Percentiles rank a stretch among this genome's conserved stretches.
Conservation (phyloP, 2,329 filamentous ascomycete species). For the Truncatella angustata region DNA sequence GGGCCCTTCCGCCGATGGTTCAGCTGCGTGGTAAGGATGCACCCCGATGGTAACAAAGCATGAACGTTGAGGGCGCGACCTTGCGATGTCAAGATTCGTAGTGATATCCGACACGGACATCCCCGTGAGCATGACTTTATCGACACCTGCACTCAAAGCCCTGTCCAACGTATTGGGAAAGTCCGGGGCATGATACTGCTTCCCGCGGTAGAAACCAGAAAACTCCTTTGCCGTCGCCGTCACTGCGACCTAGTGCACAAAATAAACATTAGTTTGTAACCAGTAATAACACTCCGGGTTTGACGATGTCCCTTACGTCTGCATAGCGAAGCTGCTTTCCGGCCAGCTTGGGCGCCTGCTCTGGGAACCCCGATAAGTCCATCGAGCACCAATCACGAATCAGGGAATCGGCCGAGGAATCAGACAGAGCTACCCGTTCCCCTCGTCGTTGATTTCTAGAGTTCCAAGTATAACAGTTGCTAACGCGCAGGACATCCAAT, state of each 20-base stretch:
- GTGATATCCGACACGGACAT: slow-evolving; percentile 31
- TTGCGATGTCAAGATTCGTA: slow-evolving; percentile 26
- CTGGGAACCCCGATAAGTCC: not conserved
- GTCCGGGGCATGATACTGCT: slow-evolving; percentile 45
- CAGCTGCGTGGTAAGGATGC: slow-evolving; percentile 48
- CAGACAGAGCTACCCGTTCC: too few species aligned
- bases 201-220: slow-evolving; percentile 47
- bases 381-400: not conserved
- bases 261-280: not conserved
- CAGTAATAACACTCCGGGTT: too few species aligned
- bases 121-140: slow-evolving; percentile 40
- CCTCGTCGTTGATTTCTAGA: too few species aligned
- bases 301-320: not conserved
- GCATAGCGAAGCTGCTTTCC: not conserved
- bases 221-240: slow-evolving; percentile 43
- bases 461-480: too few species aligned
- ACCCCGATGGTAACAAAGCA: slow-evolving; percentile 47
- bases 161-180: slow-evolving; percentile 41
- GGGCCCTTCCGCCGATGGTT: slow-evolving; percentile 31
- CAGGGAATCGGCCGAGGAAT: too few species aligned
- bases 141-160: slow-evolving; percentile 37
- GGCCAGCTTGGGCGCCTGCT: not conserved
- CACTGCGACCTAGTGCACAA: slow-evolving; percentile 29
- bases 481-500: too few species aligned
- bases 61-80: slow-evolving; percentile 22